These are phyloP conservation scores for Fusarium sp. DNA, from an alignment of 2,329 filamentous ascomycete genomes.

Conservation along the genomic window DNA sequence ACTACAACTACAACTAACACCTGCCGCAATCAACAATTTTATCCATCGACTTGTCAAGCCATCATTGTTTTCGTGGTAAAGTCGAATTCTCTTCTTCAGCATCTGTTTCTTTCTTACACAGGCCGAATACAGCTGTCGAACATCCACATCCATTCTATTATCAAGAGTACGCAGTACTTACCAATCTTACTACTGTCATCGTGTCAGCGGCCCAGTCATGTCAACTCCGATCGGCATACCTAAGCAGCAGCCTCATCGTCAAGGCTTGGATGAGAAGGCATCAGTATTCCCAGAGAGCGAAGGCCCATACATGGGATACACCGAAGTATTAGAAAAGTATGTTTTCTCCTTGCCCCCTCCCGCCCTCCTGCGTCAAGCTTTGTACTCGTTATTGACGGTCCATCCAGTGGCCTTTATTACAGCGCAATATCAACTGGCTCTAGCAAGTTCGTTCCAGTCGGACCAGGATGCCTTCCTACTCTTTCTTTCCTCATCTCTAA, in stretches of 20 bases:
- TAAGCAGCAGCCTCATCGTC: slow-evolving; percentile 23
- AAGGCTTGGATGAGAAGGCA: slow-evolving; percentile 4
- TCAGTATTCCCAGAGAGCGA: slow-evolving; percentile 38
- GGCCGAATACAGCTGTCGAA: not conserved
- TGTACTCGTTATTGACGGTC: slow-evolving; percentile 14
- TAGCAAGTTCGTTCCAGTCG: slow-evolving; percentile 45
- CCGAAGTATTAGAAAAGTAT: slow-evolving; percentile 48
- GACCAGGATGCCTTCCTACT: not conserved
- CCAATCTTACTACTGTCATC: not conserved
- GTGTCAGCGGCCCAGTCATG: slow-evolving; percentile 36
- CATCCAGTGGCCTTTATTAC: slow-evolving; percentile 44
- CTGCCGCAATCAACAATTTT: not conserved
- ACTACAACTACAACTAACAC: not conserved
- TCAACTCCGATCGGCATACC: slow-evolving; percentile 47
- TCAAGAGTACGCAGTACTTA: not conserved
- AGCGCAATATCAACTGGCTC: slow-evolving; percentile 48
- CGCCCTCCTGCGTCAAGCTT: too few relatives aligned
- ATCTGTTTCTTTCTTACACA: not conserved
- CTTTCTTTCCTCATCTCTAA: slow-evolving; percentile 50
- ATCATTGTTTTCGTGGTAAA: not conserved
- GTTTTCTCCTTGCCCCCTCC: not conserved
- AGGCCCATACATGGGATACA: slow-evolving; percentile 46
- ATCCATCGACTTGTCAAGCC: not conserved
- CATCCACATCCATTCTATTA: not conserved
- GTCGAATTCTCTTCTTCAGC: not conserved